Percentiles rank a stretch among this genome's conserved stretches.
phyloP scores from a whole-genome alignment of 2,329 filamentous ascomycete species.

The Fusarium clavum region DNA sequence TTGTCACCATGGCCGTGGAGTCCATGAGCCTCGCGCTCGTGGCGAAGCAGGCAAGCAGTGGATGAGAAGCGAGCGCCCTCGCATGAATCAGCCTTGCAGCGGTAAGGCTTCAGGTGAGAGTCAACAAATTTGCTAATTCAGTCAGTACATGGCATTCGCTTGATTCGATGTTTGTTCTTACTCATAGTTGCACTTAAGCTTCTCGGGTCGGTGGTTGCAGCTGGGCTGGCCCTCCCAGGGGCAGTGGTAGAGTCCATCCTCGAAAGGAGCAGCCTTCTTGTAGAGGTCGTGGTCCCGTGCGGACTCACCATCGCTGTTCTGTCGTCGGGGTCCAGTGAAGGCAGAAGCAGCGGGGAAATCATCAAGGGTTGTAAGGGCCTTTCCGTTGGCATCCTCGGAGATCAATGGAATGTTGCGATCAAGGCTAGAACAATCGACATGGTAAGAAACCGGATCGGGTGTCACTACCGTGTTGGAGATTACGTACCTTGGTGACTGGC shows the following conservation, averaged over 20 bases:
- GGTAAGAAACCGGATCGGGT: slow-evolving; percentile 40
- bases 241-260: slow-evolving; percentile 92
- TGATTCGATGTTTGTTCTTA: slow-evolving; percentile 62
- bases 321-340: slow-evolving; percentile 58
- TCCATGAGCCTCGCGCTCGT: slow-evolving; percentile 95
- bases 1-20: slow-evolving; percentile 96
- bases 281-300: slow-evolving; percentile 77
- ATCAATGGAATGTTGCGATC: slow-evolving; percentile 50
- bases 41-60: slow-evolving; percentile 91
- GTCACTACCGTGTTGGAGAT: slow-evolving; percentile 15
- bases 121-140: slow-evolving; percentile 89
- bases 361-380: slow-evolving; percentile 45
- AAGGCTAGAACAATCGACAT: slow-evolving; percentile 42
- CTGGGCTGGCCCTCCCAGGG: slow-evolving; percentile 78
- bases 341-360: slow-evolving; percentile 50
- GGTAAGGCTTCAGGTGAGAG: slow-evolving; percentile 95
- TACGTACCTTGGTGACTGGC: slow-evolving; percentile 67
- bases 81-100: slow-evolving; percentile 88
- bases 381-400: slow-evolving; percentile 45
- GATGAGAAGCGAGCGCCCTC: slow-evolving; percentile 92
- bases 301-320: slow-evolving; percentile 65
- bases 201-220: slow-evolving; percentile 92
- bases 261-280: slow-evolving; percentile 70
- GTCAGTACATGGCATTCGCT: slow-evolving; percentile 39
- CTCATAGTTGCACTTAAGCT: slow-evolving; percentile 99